These are phyloP conservation scores for Penicillium roqueforti DNA, from an alignment of 495 filamentous ascomycete genomes.

Conservation along the genomic window DNA sequence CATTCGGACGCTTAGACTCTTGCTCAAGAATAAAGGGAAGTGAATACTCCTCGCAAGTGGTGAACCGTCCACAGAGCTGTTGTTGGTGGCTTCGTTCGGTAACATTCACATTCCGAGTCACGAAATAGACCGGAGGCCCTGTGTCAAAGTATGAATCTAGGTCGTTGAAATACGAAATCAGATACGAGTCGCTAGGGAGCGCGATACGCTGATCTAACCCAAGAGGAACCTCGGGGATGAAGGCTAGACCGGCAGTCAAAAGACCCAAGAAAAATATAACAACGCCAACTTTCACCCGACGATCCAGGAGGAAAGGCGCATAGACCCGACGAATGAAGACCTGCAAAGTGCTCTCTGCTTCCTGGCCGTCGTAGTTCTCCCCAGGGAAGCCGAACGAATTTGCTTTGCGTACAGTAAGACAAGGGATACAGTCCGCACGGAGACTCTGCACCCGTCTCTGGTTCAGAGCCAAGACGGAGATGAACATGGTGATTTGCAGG, in stretches of 20 bases:
- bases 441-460: conserved; percentile 80
- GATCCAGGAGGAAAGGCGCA: conserved; percentile 74
- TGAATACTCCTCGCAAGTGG: conserved; percentile 77
- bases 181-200: conserved; percentile 85
- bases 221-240: conserved; percentile 79
- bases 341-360: conserved; percentile 68
- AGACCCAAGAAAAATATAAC: conserved; percentile 79
- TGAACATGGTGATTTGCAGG: conserved; percentile 92
- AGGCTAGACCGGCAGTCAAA: conserved; percentile 76
- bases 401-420: conserved; percentile 67
- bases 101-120: conserved; percentile 73
- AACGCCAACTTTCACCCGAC: conserved; percentile 69
- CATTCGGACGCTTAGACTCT: conserved; percentile 83
- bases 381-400: conserved; percentile 48
- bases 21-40: conserved; percentile 84
- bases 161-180: conserved; percentile 93
- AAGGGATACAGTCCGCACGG: conserved; percentile 92
- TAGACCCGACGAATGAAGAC: conserved; percentile 84
- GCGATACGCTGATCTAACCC: conserved; percentile 93
- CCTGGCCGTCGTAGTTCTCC: conserved; percentile 60
- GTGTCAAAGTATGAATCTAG: conserved; percentile 86
- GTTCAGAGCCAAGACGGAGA: conserved; percentile 85
- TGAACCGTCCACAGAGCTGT: conserved; percentile 86
- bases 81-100: conserved; percentile 71
- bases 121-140: conserved; percentile 95